phyloP scores from a whole-genome alignment of 805 yeast species.

The Candida ascalaphidarum region DNA sequence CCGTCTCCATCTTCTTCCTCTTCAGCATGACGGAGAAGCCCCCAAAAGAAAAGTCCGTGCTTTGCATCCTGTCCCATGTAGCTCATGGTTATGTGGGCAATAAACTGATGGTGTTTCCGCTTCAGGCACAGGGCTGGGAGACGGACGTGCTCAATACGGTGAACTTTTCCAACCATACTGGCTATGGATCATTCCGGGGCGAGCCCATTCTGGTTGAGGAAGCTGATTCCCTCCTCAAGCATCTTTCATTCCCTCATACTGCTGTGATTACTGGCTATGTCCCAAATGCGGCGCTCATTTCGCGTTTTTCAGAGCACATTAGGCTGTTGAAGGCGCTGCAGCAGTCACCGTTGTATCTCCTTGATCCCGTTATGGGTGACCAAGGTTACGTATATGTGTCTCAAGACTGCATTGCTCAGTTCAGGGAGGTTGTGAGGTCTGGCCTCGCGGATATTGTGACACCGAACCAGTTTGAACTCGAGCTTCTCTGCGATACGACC shows the following conservation, averaged over 20 bases:
- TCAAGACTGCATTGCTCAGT: slow-evolving; percentile 7
- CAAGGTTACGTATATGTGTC: slow-evolving; percentile 11
- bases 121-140: slow-evolving; percentile 86
- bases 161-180: slow-evolving; percentile 87
- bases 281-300: slow-evolving; percentile 7
- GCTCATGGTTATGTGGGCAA: slow-evolving; percentile 96
- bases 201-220: slow-evolving; percentile 4
- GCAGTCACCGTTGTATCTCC: slow-evolving; percentile 10
- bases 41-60: slow-evolving; percentile 25
- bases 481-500: slow-evolving; percentile 6
- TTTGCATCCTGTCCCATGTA: slow-evolving; percentile 76
- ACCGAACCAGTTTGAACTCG: slow-evolving; percentile 12
- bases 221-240: slow-evolving; percentile 6
- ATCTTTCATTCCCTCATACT: slow-evolving; percentile 7
- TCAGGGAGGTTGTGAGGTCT: slow-evolving; percentile 3
- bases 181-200: slow-evolving; percentile 46
- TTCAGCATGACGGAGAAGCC: no score
- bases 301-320: slow-evolving; percentile 4
- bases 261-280: slow-evolving; percentile 11
- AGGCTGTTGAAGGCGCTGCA: slow-evolving; percentile 2
- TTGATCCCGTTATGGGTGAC: slow-evolving; percentile 14
- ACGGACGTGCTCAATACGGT: slow-evolving; percentile 87
- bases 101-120: slow-evolving; percentile 81
- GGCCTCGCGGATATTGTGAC: slow-evolving; percentile 8
- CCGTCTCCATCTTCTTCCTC: no score